Conservation (phyloP, 108 stramenopile genomes). For the Cylindrotheca closterium region DNA sequence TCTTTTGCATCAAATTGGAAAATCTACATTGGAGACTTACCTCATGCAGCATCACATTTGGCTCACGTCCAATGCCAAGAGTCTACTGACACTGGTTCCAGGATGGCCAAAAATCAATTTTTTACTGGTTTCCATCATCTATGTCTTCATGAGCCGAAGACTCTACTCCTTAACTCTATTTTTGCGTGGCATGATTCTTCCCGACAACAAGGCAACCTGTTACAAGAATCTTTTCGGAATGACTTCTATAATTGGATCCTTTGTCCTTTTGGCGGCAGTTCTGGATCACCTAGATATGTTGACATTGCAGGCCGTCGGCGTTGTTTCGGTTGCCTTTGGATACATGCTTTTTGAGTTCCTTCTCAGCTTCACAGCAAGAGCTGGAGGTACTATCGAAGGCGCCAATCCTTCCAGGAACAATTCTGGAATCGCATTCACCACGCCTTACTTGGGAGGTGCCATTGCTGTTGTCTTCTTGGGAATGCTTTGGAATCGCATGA, state of each 20-base stretch:
- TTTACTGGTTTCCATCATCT: slow-evolving; percentile 66
- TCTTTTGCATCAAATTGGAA: slow-evolving; percentile 91
- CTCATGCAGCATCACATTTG: slow-evolving; percentile 98
- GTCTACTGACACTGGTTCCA: slow-evolving; percentile 69
- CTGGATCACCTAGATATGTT: slow-evolving; percentile 39
- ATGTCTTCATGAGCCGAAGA: slow-evolving; percentile 57
- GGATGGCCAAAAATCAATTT: slow-evolving; percentile 83
- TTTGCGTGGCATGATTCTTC: slow-evolving; percentile 72
- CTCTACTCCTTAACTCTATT: slow-evolving; percentile 63
- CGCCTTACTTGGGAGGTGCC: slow-evolving; percentile 38
- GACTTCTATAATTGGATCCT: slow-evolving; percentile 33
- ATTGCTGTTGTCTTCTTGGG: slow-evolving; percentile 50
- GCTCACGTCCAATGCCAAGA: slow-evolving; percentile 89
- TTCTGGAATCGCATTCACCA: slow-evolving; percentile 2
- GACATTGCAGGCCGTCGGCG: slow-evolving; percentile 24
- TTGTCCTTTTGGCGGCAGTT: slow-evolving; percentile 43
- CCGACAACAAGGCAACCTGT: slow-evolving; percentile 58
- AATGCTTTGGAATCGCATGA: slow-evolving; percentile 62
- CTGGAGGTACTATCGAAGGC: not conserved
- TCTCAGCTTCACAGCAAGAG: slow-evolving; percentile 31
- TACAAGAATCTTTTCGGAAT: slow-evolving; percentile 47
- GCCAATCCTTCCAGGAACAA: not conserved
- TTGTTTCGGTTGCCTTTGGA: slow-evolving; percentile 49
- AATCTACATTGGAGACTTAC: slow-evolving; percentile 97
- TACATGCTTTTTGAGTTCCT: slow-evolving; percentile 49